Conservation (phyloP, 805 yeast species). For the Ogataea henricii region DNA sequence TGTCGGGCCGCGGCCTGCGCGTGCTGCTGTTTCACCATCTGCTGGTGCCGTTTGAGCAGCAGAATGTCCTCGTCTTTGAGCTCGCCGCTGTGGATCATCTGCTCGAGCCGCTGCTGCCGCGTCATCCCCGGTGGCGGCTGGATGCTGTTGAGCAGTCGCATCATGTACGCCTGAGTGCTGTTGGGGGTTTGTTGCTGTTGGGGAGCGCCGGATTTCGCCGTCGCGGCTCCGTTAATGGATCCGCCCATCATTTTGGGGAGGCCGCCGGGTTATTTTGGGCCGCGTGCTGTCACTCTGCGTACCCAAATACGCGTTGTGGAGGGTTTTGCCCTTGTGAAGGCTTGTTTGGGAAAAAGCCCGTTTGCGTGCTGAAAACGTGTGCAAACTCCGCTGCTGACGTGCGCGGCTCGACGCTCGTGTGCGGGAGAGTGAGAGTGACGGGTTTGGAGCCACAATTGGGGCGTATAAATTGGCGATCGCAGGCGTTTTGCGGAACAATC, state of each 20-base stretch:
- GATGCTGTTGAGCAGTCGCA: slow-evolving; percentile 31
- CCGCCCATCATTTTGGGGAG: slow-evolving; percentile 14
- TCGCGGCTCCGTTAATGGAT: slow-evolving; percentile 11
- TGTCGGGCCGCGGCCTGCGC: slow-evolving; percentile 26
- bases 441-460: not conserved
- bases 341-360: not conserved
- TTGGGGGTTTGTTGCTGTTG: slow-evolving; percentile 8
- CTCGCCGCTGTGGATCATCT: slow-evolving; percentile 35
- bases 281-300: too few species aligned
- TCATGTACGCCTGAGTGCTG: slow-evolving; percentile 29
- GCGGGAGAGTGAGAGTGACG: not conserved
- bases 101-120: slow-evolving; percentile 35
- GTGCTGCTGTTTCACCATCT: slow-evolving; percentile 32
- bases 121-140: slow-evolving; percentile 39
- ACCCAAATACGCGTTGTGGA: not conserved
- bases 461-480: not conserved
- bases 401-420: not conserved
- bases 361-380: not conserved
- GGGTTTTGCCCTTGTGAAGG: not conserved
- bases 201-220: slow-evolving; percentile 4
- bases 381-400: not conserved
- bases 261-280: too few species aligned
- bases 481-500: not conserved
- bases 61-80: slow-evolving; percentile 34
- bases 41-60: slow-evolving; percentile 35